Base-by-base conservation (phyloP, 768 basidiomycete genomes). In the Tylopilus felleus region DNA sequence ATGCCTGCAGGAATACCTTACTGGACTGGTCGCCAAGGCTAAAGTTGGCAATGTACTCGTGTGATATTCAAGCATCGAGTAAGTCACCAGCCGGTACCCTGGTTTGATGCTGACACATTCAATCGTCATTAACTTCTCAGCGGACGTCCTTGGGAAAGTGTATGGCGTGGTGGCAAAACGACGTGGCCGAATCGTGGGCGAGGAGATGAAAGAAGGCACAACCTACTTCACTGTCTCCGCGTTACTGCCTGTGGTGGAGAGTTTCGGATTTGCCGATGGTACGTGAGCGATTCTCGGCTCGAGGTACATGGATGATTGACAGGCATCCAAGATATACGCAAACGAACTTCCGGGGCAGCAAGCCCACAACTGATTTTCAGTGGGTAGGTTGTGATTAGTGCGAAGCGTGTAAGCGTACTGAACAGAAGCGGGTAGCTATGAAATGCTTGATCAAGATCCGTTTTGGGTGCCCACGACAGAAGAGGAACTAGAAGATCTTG, bases 191-290 rank as follows among this genome's bases (percentile, higher is more conserved):
- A 96, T 99, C 56, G 82, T 98, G 4, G 89, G 94, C 14, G 97
- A 98, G 66, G 97, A 98, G 69, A 96, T 98, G 94, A 98, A 94
- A 68, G 95, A 98, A 68, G 94, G 97, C 0, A 97, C 94, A 0
- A 80, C 88, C 1, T 95, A 97, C 73, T 97, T 99, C 74, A 93
- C 86, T 10, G 86, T 99, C 21, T 83, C 86, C 8, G 91, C 97
- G 1, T 74, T 97, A 56, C 72, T 99, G 19, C 97, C 97, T 2
- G 95, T 98, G 8, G 91, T 97, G 12, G 97, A 98, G 72, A 93
- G 90, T 71, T 99, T 98, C 67, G 95, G 96, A 1, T 98, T 99
- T 69, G 91, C 94, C 23, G 93, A 94, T 71, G 96, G 96, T 93
- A 45, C n/a, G 61, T 35, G 44, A 33, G 14, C 16, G 13, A 14